Conservation (phyloP, 257 asterid species). For the Nicotiana attenuata region DNA sequence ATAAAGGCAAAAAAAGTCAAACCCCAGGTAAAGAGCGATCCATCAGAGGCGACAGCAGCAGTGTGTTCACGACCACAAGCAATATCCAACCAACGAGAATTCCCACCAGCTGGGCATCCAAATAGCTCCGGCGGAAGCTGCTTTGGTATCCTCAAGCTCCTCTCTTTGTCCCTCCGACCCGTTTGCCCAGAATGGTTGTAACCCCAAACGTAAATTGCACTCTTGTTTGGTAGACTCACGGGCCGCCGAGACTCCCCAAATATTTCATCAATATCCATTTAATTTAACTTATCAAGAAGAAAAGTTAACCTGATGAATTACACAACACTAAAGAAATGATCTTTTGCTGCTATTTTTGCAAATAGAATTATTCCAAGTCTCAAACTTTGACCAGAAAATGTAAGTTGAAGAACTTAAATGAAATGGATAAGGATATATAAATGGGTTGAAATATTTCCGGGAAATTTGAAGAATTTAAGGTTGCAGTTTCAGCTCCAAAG, state of each 20-base stretch:
- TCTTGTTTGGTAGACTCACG: slow-evolving; percentile 59
- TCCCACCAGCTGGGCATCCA: slow-evolving; percentile 66
- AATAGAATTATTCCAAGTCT: background rate
- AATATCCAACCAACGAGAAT: slow-evolving; percentile 77
- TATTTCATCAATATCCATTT: slow-evolving; percentile 71
- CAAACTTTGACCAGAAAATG: background rate
- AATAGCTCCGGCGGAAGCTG: slow-evolving; percentile 86
- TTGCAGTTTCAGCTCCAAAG: slow-evolving; percentile 2
- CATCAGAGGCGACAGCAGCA: slow-evolving; percentile 85
- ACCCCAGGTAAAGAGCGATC: slow-evolving; percentile 97
- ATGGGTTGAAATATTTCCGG: background rate
- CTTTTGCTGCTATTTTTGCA: background rate
- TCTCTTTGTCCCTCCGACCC: slow-evolving; percentile 57
- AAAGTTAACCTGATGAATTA: slow-evolving; percentile 5
- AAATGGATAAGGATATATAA: background rate
- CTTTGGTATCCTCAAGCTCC: slow-evolving; percentile 61
- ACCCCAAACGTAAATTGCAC: slow-evolving; percentile 86
- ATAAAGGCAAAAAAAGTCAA: slow-evolving; percentile 11
- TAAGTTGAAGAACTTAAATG: background rate
- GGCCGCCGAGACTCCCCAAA: slow-evolving; percentile 58
- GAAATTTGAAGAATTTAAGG: slow-evolving; percentile 7
- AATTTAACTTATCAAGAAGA: slow-evolving; percentile 6
- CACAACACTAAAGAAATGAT: background rate
- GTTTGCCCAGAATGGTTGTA: slow-evolving; percentile 95
- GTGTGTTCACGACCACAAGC: slow-evolving; percentile 96